Conservation (phyloP, 352 stramenopile genomes). For the Thraustochytrium striatum region DNA sequence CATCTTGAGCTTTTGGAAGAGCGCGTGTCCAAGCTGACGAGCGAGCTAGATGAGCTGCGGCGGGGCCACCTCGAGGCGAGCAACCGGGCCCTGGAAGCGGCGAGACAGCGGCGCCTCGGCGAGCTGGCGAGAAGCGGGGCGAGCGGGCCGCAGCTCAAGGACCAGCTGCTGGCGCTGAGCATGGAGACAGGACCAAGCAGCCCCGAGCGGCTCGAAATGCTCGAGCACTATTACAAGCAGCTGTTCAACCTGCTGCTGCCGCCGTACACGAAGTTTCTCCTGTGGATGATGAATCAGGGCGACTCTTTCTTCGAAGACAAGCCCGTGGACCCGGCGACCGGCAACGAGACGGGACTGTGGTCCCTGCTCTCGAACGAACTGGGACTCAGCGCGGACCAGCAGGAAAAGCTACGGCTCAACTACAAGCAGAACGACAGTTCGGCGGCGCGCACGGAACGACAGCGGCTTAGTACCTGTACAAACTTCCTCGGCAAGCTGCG, state of each 20-base stretch:
- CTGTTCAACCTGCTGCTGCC: slow-evolving; percentile 62
- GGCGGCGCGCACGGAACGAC: background rate
- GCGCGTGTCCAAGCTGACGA: slow-evolving; percentile 51
- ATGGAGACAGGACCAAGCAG: slow-evolving; percentile 44
- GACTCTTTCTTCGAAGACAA: slow-evolving; percentile 36
- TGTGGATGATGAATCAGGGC: slow-evolving; percentile 66
- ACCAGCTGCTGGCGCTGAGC: slow-evolving; percentile 23
- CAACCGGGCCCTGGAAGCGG: slow-evolving; percentile 40
- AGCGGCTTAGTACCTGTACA: slow-evolving; percentile 37
- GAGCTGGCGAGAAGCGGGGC: background rate
- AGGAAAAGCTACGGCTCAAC: slow-evolving; percentile 36
- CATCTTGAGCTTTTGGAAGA: slow-evolving; percentile 68
- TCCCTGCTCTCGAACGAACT: slow-evolving; percentile 15
- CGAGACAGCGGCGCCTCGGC: background rate
- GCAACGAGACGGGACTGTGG: slow-evolving; percentile 22
- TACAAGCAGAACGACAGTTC: slow-evolving; percentile 34
- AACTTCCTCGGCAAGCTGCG: slow-evolving; percentile 36
- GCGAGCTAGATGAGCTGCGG: slow-evolving; percentile 63
- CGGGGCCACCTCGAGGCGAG: slow-evolving; percentile 57
- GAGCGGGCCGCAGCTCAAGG: background rate
- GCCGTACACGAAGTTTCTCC: slow-evolving; percentile 58
- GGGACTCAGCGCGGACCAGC: slow-evolving; percentile 18
- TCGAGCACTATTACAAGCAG: slow-evolving; percentile 62
- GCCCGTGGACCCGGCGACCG: background rate
- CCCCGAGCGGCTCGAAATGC: slow-evolving; percentile 55